A percentile compares a stretch with the other conserved stretches of the same genome.
Evolutionary conservation across 2,329 filamentous ascomycete species (phyloP).

Genomic region (Cordyceps cicadae): DNA sequence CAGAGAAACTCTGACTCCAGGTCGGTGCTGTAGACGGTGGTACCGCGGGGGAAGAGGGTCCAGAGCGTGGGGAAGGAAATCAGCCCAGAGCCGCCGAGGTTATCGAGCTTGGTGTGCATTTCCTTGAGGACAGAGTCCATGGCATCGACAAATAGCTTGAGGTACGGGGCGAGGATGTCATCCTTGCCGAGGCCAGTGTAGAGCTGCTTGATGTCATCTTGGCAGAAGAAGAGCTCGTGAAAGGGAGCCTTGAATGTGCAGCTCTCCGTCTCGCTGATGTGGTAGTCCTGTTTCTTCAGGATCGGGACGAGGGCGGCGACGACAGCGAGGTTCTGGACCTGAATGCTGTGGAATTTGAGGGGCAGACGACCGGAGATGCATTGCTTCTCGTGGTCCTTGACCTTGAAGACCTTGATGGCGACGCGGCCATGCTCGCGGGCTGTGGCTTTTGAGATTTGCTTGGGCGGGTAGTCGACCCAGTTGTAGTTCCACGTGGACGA

Average conservation of each 20-base stretch:
- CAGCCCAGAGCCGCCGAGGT: conserved; percentile 29
- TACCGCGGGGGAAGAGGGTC: conserved; percentile 34
- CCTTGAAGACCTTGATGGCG: conserved; percentile 39
- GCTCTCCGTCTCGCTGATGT: conserved; percentile 29
- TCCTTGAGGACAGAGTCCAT: conserved; percentile 36
- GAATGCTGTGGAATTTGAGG: conserved; percentile 32
- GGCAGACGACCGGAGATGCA: conserved; percentile 29
- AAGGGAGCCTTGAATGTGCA: conserved; percentile 33
- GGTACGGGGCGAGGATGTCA: conserved; percentile 26
- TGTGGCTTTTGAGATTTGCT: conserved; percentile 31
- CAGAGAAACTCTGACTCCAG: conserved; percentile 34
- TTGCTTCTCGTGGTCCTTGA: conserved; percentile 34
- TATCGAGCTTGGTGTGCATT: conserved; percentile 27
- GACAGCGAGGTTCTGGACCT: conserved; percentile 35
- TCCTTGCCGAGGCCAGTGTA: conserved; percentile 20
- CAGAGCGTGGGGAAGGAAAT: conserved; percentile 35
- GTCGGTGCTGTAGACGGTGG: conserved; percentile 30
- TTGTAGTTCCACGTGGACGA: conserved; percentile 19
- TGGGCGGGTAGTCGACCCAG: conserved; percentile 35
- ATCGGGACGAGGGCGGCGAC: conserved; percentile 35
- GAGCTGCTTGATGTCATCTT: conserved; percentile 32
- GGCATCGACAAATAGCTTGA: conserved; percentile 32
- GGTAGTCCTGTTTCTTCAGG: conserved; percentile 31
- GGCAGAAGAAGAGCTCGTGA: conserved; percentile 34
- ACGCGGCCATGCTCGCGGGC: conserved; percentile 29